Evolutionary conservation across 108 stramenopile species (phyloP).

Genomic region (Cyclostephanos tholiformis): DNA sequence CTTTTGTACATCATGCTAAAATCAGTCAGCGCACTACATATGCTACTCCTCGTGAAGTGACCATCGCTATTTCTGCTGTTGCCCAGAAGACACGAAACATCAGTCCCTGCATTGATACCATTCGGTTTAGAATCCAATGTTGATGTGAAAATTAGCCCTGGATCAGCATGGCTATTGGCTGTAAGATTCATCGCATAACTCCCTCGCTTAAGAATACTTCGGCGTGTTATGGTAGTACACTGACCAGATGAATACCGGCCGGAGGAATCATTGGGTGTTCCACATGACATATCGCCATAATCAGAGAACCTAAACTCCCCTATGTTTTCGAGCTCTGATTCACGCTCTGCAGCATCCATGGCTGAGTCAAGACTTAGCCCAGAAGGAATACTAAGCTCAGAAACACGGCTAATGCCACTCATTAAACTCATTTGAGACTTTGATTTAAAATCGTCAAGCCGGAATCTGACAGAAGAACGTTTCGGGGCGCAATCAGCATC

Average conservation of each 20-base stretch:
- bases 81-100: constrained; percentile 34
- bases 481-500: not conserved
- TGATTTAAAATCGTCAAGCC: not conserved
- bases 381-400: constrained; percentile 30
- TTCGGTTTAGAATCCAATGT: constrained; percentile 49
- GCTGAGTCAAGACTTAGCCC: constrained; percentile 44
- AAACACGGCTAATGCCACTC: constrained; percentile 17
- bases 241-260: not conserved
- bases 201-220: constrained; percentile 34
- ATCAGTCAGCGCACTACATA: constrained; percentile 22
- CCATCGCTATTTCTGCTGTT: constrained; percentile 39
- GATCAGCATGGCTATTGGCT: constrained; percentile 24
- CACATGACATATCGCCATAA: constrained; percentile 16
- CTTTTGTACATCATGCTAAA: constrained; percentile 22
- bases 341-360: constrained; percentile 48
- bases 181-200: not conserved
- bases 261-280: not conserved
- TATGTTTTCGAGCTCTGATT: constrained; percentile 33
- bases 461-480: constrained; percentile 29
- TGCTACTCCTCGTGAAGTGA: constrained; percentile 41
- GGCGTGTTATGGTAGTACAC: not conserved
- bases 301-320: constrained; percentile 29
- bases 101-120: constrained; percentile 46
- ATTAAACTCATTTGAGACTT: constrained; percentile 20
- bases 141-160: constrained; percentile 48